These are phyloP conservation scores for Zizania palustris DNA, from an alignment of 202 grass and related monocot species.

Conservation along the genomic window DNA sequence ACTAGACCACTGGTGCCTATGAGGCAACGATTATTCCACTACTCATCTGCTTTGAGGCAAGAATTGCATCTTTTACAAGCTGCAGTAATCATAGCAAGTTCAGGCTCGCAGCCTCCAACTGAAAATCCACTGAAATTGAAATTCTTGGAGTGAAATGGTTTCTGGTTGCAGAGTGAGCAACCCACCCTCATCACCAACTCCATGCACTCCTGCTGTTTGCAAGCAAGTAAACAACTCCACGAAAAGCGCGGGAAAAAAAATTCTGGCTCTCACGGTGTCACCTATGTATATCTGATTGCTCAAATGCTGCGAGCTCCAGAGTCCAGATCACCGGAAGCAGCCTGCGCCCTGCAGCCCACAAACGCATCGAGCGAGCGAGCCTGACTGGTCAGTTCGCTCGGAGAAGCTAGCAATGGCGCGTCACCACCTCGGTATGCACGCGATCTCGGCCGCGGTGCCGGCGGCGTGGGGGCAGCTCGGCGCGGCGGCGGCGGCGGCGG, in stretches of 20 bases:
- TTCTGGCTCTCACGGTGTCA: not conserved
- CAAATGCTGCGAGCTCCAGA: not conserved
- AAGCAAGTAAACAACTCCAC: constrained; percentile 53
- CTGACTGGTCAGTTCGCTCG: not conserved
- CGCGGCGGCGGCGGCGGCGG: constrained; percentile 38
- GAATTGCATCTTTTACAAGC: no score
- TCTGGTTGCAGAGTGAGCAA: constrained; percentile 48
- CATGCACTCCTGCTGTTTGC: constrained; percentile 35
- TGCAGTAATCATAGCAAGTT: no score
- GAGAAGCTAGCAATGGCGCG: constrained; percentile 41
- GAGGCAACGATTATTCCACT: no score
- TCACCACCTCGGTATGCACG: constrained; percentile 35
- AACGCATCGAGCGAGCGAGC: no score
- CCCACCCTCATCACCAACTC: constrained; percentile 48
- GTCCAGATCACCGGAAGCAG: not conserved
- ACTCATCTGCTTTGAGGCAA: no score
- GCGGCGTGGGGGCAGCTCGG: constrained; percentile 5
- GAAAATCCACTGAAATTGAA: constrained; percentile 3
- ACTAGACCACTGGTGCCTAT: constrained; percentile 96
- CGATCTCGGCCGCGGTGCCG: constrained; percentile 18
- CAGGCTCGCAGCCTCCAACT: no score
- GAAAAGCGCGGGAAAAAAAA: not conserved
- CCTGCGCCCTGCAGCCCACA: not conserved
- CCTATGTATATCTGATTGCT: constrained; percentile 29
- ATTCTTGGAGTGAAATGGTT: constrained; percentile 37